Base-by-base conservation (phyloP, 2,329 filamentous ascomycete genomes). In the Curvularia lunata region DNA sequence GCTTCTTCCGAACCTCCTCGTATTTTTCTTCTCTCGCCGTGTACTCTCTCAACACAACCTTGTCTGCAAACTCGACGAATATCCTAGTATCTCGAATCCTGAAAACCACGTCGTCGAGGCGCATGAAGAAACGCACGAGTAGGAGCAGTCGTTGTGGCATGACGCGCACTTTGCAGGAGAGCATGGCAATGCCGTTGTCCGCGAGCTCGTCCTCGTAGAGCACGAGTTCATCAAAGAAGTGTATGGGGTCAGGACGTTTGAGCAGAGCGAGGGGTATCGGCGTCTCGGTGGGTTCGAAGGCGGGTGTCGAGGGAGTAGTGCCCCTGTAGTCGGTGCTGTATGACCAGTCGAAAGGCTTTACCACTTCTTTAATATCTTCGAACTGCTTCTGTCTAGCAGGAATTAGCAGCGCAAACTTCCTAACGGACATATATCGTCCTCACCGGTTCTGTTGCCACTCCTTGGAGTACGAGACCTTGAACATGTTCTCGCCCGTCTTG, bases 311-410 rank as follows among this genome's bases (percentile, higher is more conserved):
- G 4, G 71, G 70, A 9, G 89, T 78, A 3, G 89, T 91, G 49
- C 95, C 95, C 55, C 84, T 85, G 78, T 97, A 99, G 65, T 88
- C 85, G 34, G 94, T 97, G 65, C 88, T 95, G 79, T 98, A 99
- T 61, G 92, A 97, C 95, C 95, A 99, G 80, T 99, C 95, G 75
- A 96, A 99, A 3, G 94, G 93, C 80, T 93, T 93, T 53, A 99
- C 91, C 25, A 97, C 89, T 74, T 97, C 92, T 73, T 91, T 92
- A 75, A 99, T 97, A 54, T 90, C 91, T 69, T 90, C 86, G 64
- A 92, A 90, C 48, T 90, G 89, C 68, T 91, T 91, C 76, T 89
- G 87, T 75, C 92, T 92, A 60, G 10, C 21, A 8, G 19, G 7
- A 2, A 56, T 72, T 48, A 71, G 61, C 40, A 27, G 19, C n/a